Evolutionary conservation across 1,139 yeast species (phyloP), one percentile per base, ranked within the genome.

Genomic region (Scheffersomyces illinoinensis): DNA sequence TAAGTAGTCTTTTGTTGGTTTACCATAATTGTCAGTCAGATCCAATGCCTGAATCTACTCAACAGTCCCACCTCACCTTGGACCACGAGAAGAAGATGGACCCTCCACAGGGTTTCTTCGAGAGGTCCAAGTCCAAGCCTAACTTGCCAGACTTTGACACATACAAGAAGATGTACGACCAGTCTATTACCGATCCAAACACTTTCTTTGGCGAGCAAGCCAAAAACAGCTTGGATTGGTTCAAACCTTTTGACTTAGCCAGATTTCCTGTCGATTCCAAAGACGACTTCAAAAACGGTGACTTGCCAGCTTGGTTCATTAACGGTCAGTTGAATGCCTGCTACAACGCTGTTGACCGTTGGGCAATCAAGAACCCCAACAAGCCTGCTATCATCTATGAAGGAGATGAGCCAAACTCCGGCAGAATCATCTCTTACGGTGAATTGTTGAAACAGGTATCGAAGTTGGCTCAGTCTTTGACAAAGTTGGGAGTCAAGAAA

Each of bases 351-450:
- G 91, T 90, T 57, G 96, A 90, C 72, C 84, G 95, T 70, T 91
- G 91, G 84, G 96, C 96, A 4, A 72, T 86, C 59, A 78, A 81
- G 66, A 83, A 85, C 67, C 96, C 96, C 24, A 72, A 87, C 69
- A 89, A 89, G 71, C 83, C 87, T 2, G 96, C 96, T n/a, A 85
- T 90, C 61, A 81, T 89, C 62, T 90, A 88, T 71, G 96, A 90
- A 75, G 91, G 90, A 54, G 96, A 90, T 71, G 95, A 89, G 72
- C 87, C 87, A 50, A 82, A 84, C 62, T 79, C 85, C 64, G 91
- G 92, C 12, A 76, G 85, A 68, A 79, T 78, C 52, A 79, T 90
- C 66, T 84, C 93, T 49, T 90, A 88, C 71, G 90, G 89, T 53
- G 90, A 90, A 74, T 79, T 90, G 68, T 80, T 90, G 66, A 85